Conservation (phyloP, 176 grass and related monocot species). For the Poa annua region DNA sequence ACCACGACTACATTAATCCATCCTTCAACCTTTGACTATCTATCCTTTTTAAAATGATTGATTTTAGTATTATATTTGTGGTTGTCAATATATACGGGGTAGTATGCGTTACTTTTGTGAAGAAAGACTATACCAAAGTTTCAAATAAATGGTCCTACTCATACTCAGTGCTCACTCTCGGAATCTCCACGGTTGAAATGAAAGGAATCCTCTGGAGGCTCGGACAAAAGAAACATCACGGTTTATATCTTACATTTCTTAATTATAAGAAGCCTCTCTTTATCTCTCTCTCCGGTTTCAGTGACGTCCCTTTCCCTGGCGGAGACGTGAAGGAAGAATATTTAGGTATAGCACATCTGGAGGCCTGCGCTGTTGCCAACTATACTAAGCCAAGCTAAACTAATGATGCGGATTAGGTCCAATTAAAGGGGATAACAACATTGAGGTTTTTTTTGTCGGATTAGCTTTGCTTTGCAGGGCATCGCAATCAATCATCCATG, state of each 20-base stretch:
- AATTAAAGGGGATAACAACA: background rate
- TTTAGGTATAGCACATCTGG: slow-evolving; percentile 13
- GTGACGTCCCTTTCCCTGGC: slow-evolving; percentile 1
- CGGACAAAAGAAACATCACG: background rate
- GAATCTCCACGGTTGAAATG: background rate
- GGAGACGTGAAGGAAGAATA: slow-evolving; percentile 40
- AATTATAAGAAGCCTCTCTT: background rate
- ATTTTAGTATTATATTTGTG: background rate
- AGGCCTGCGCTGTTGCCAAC: background rate
- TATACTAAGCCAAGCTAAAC: background rate
- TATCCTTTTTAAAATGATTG: background rate
- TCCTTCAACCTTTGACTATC: background rate
- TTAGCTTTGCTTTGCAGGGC: slow-evolving; percentile 40
- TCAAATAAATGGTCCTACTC: background rate
- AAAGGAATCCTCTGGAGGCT: background rate
- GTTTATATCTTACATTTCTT: background rate
- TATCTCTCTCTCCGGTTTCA: background rate
- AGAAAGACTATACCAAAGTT: background rate
- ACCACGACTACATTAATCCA: background rate
- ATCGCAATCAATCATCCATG: background rate
- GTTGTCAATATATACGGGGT: too few species aligned
- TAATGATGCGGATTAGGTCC: background rate
- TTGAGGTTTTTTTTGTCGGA: slow-evolving; percentile 27
- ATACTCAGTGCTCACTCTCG: too few species aligned
- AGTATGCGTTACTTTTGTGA: background rate